These are phyloP conservation scores for Aspergillus sojae DNA, from an alignment of 2,329 filamentous ascomycete species.

Conservation along the genomic window DNA sequence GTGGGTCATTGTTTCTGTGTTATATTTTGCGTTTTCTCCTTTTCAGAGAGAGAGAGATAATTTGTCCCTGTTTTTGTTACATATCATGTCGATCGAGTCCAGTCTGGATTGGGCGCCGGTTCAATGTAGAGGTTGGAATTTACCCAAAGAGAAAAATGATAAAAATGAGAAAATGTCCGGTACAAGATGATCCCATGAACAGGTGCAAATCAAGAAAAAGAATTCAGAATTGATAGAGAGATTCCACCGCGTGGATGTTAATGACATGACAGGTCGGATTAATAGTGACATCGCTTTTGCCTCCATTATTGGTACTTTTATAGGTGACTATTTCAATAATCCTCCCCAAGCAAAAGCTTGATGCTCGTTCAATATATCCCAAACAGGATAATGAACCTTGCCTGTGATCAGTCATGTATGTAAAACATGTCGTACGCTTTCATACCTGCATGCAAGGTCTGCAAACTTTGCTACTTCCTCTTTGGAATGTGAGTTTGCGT, in stretches of 20 bases:
- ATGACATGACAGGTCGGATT: not conserved
- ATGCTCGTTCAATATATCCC: not conserved
- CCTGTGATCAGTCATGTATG: not conserved
- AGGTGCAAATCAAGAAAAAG: not conserved
- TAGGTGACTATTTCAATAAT: not conserved
- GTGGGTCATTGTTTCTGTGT: slow-evolving; percentile 23
- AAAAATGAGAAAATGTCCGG: slow-evolving; percentile 10
- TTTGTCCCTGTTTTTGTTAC: slow-evolving; percentile 17
- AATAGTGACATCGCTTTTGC: not conserved
- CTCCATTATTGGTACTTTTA: not conserved
- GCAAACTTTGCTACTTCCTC: not conserved
- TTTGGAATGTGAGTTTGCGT: not conserved
- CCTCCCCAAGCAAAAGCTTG: not conserved
- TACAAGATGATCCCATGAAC: not conserved
- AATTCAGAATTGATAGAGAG: not conserved
- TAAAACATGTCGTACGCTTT: not conserved
- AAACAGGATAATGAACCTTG: not conserved
- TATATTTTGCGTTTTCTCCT: slow-evolving; percentile 15
- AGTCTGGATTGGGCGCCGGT: slow-evolving; percentile 19
- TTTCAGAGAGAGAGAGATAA: slow-evolving; percentile 8
- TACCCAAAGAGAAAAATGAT: slow-evolving; percentile 18
- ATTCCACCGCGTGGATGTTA: not conserved
- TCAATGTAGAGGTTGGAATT: slow-evolving; percentile 26
- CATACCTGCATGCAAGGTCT: not conserved
- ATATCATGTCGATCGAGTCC: slow-evolving; percentile 19